Percentiles rank a stretch among this genome's conserved stretches.
Conservation (phyloP, 2,329 filamentous ascomycete genomes). For the Mycocentrospora acerina region DNA sequence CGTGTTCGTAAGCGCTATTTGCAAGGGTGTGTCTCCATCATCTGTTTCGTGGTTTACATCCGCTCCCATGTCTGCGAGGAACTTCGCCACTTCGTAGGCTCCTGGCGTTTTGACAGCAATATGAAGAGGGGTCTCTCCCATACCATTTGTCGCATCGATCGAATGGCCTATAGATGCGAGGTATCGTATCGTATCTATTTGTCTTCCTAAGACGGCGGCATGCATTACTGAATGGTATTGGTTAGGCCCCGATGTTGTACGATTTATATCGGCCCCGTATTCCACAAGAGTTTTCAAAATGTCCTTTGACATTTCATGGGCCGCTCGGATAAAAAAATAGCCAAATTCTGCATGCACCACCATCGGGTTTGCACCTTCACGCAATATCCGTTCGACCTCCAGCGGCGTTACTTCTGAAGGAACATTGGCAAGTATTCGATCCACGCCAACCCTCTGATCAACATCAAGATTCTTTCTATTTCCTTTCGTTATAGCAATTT, state of each 20-base stretch:
- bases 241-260: constrained; percentile 11
- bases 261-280: constrained; percentile 33
- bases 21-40: constrained; percentile 25
- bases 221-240: constrained; percentile 30
- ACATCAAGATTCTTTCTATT: constrained; percentile 27
- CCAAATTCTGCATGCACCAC: constrained; percentile 32
- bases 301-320: constrained; percentile 26
- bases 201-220: constrained; percentile 28
- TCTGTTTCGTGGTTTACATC: constrained; percentile 32
- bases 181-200: constrained; percentile 28
- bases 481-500: constrained; percentile 29
- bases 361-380: constrained; percentile 36
- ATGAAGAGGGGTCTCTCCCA: constrained; percentile 36
- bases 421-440: constrained; percentile 32
- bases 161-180: constrained; percentile 27
- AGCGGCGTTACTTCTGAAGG: constrained; percentile 19
- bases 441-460: constrained; percentile 27
- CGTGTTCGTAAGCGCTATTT: constrained; percentile 19
- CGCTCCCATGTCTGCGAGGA: constrained; percentile 31
- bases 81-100: constrained; percentile 26
- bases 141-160: constrained; percentile 26
- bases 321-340: constrained; percentile 30
- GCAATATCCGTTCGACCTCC: constrained; percentile 32
- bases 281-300: constrained; percentile 28
- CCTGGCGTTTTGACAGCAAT: constrained; percentile 32